These are phyloP conservation scores for Paraphoma chrysanthemicola DNA, from an alignment of 2,329 filamentous ascomycete species.

Conservation along the genomic window DNA sequence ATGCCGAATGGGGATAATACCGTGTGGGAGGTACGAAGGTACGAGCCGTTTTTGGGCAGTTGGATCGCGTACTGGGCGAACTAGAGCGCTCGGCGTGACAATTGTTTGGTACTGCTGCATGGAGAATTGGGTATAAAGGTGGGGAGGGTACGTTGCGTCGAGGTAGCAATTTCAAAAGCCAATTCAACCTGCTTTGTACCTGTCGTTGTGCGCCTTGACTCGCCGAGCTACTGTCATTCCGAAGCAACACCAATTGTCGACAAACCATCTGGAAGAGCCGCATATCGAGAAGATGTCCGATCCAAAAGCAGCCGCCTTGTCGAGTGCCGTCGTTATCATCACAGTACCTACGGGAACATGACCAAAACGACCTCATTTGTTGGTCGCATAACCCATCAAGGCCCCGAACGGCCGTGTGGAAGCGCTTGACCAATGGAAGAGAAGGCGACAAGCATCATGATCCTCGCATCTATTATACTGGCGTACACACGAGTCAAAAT, in stretches of 20 bases:
- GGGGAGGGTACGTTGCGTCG: neutral
- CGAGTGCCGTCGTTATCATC: conserved; percentile 25
- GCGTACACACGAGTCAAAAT: too few relatives aligned
- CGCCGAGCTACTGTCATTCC: neutral
- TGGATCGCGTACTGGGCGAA: too few relatives aligned
- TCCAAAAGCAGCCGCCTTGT: conserved; percentile 25
- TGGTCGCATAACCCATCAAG: neutral
- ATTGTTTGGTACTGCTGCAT: neutral
- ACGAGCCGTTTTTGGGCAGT: neutral
- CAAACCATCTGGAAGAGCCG: neutral
- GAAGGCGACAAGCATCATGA: too few relatives aligned
- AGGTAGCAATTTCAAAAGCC: neutral
- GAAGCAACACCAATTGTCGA: neutral
- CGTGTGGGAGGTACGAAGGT: neutral
- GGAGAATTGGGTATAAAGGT: neutral
- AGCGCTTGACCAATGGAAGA: too few relatives aligned
- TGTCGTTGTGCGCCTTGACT: neutral
- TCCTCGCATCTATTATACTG: too few relatives aligned
- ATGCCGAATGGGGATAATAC: conserved; percentile 16
- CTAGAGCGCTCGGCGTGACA: neutral
- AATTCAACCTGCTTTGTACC: neutral
- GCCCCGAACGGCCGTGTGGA: neutral
- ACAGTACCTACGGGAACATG: conserved; percentile 17
- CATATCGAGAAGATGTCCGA: conserved; percentile 11
- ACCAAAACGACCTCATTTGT: neutral